These are phyloP conservation scores for Trypanosoma grayi DNA, from an alignment of 208 protist genomes.

Conservation along the genomic window DNA sequence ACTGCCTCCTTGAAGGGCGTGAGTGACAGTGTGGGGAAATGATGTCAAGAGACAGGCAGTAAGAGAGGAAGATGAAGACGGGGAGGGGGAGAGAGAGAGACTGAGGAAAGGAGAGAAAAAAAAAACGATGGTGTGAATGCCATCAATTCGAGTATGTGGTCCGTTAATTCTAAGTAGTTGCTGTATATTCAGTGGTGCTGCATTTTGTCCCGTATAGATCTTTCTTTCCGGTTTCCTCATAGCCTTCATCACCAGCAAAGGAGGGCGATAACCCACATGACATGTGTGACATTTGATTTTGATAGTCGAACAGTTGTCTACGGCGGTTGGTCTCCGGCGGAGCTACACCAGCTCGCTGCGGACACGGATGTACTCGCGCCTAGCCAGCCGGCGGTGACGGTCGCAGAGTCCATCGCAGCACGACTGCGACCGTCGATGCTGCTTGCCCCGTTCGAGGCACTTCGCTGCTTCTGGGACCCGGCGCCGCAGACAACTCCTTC, in stretches of 20 bases:
- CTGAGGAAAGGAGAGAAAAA: conserved; percentile 6
- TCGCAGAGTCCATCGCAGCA: not conserved
- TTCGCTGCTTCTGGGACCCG: conserved; percentile 21
- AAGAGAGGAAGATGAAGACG: too few relatives aligned
- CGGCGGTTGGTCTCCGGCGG: conserved; percentile 20
- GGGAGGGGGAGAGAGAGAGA: too few relatives aligned
- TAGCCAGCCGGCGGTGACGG: not conserved
- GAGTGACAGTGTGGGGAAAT: not conserved
- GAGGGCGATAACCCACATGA: conserved; percentile 1
- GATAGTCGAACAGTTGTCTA: conserved; percentile 22
- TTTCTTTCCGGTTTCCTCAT: not conserved
- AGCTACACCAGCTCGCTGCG: conserved; percentile 13
- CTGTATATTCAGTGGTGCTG: not conserved
- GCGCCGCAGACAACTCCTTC: not conserved
- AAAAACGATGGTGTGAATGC: not conserved
- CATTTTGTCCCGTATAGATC: not conserved
- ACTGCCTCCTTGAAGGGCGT: conserved; percentile 69
- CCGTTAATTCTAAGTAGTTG: not conserved
- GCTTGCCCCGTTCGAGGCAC: conserved; percentile 12
- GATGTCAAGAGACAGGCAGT: not conserved
- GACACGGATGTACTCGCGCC: conserved; percentile 7
- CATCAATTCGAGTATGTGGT: too few relatives aligned
- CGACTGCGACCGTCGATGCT: conserved; percentile 17
- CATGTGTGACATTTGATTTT: conserved; percentile 10
- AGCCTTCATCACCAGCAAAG: not conserved